Base-by-base conservation (phyloP, 2,329 filamentous ascomycete species). In the Ramichloridium luteum region DNA sequence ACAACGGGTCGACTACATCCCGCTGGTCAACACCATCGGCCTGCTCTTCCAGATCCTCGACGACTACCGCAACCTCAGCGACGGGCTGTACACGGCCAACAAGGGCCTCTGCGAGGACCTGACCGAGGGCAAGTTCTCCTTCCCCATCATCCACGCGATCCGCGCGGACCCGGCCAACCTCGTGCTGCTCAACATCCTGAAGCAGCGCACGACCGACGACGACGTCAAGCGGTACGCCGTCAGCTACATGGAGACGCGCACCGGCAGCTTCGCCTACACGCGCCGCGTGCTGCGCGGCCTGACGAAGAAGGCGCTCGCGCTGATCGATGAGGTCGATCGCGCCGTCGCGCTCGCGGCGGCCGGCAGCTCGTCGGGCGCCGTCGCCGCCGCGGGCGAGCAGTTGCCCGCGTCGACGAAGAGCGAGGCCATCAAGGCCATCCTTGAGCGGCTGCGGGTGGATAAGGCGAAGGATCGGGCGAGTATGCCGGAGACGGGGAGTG, bases 121-220 rank as follows among this genome's bases (percentile, higher is more conserved):
- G 47, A 94, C 85, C 1, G 90, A 96, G 62, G 88, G 88, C 41
- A 96, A 96, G 67, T 94, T 94, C 63, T 88, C 80, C 15, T 94
- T 94, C 55, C 85, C 86, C 25, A 77, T 96, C 49, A 93, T 96
- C 49, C 88, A 96, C 61, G 80, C 80, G 55, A 92, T 96, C 46
- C 80, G 82, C 40, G 61, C 78, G 37, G 72, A 85, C 52, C 81
- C 73, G 12, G 60, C 63, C 16, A 81, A 85, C 52, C 65, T 80
- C 45, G 78, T 92, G 49, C 70, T 98, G 34, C 72, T 94, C 56
- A 93, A 90, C 52, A 94, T 96, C 34, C 66, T 96, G 25, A 83
- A 83, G 58, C 86, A 94, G 58, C 88, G 85, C 60, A 85, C 86
- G 1, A 71, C 68, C 13, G 80, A 94, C 48, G 75, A 82, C 28